phyloP scores from a whole-genome alignment of 2,329 filamentous ascomycete genomes.

The Colletotrichum cereale region DNA sequence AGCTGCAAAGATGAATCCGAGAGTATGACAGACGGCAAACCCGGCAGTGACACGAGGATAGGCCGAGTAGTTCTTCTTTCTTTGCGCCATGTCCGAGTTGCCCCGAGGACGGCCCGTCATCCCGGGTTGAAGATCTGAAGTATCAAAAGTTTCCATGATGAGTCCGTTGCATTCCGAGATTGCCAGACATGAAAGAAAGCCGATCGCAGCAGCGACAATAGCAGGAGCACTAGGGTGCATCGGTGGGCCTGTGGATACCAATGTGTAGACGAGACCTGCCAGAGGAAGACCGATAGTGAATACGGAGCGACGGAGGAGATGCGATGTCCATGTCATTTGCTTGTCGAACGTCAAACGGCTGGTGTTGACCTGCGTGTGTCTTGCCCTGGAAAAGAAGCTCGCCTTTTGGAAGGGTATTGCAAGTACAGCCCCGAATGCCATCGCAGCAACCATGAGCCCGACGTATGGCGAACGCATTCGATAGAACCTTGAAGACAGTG shows the following conservation, averaged over 20 bases:
- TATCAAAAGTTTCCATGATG: slow-evolving; percentile 86
- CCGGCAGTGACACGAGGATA: slow-evolving; percentile 81
- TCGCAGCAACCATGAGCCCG: slow-evolving; percentile 73
- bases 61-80: slow-evolving; percentile 78
- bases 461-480: slow-evolving; percentile 72
- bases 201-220: slow-evolving; percentile 74
- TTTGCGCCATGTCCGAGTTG: slow-evolving; percentile 53
- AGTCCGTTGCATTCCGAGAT: slow-evolving; percentile 82
- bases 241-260: slow-evolving; percentile 73
- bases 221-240: slow-evolving; percentile 74
- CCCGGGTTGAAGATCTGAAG: slow-evolving; percentile 81
- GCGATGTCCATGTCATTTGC: slow-evolving; percentile 77
- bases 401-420: slow-evolving; percentile 82
- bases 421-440: slow-evolving; percentile 76
- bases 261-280: slow-evolving; percentile 75
- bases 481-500: slow-evolving; percentile 78
- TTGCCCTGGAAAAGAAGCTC: slow-evolving; percentile 74
- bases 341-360: slow-evolving; percentile 77
- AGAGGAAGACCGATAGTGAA: slow-evolving; percentile 78
- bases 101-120: slow-evolving; percentile 70
- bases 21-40: slow-evolving; percentile 76
- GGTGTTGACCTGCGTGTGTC: slow-evolving; percentile 68
- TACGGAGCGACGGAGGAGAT: slow-evolving; percentile 75
- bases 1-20: slow-evolving; percentile 78
- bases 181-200: slow-evolving; percentile 79